A percentile compares a stretch with the other conserved stretches of the same genome.
Conservation (phyloP, 768 basidiomycete genomes). For the Amanita jacksonii region DNA sequence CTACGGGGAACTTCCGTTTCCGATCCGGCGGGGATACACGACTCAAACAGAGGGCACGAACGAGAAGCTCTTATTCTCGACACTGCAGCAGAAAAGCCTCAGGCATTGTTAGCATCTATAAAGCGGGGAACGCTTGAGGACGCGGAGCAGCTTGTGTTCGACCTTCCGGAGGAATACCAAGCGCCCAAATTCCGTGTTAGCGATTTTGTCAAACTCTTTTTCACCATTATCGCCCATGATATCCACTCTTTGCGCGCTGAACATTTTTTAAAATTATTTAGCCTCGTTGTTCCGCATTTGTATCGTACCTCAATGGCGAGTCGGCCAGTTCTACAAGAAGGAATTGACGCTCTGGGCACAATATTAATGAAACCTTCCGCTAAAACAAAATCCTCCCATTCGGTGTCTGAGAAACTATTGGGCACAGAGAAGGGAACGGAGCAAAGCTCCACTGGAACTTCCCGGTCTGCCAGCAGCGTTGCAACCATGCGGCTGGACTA, state of each 20-base stretch:
- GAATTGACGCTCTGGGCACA: constrained; percentile 55
- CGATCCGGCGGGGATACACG: constrained; percentile 61
- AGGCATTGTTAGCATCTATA: constrained; percentile 52
- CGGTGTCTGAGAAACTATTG: constrained; percentile 13
- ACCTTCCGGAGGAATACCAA: constrained; percentile 53
- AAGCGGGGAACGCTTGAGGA: constrained; percentile 33
- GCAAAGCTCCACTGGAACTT: constrained; percentile 29
- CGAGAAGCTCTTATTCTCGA: constrained; percentile 59
- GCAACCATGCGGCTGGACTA: constrained; percentile 57
- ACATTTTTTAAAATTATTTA: constrained; percentile 56
- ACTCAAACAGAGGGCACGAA: constrained; percentile 55
- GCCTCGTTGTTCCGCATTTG: constrained; percentile 44
- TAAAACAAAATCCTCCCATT: constrained; percentile 36
- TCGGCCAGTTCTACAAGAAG: constrained; percentile 50
- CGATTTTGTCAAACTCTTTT: constrained; percentile 59
- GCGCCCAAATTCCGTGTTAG: constrained; percentile 46
- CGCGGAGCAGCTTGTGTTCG: constrained; percentile 30
- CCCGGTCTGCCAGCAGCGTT: constrained; percentile 43
- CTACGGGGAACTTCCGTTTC: constrained; percentile 35
- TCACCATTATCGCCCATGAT: constrained; percentile 76
- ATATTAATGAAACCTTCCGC: constrained; percentile 39
- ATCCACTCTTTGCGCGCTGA: constrained; percentile 56
- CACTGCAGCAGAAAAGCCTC: constrained; percentile 66
- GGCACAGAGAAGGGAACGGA: constrained; percentile 21
- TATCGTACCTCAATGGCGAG: constrained; percentile 46